Base-by-base conservation (phyloP, 345 rosid genomes). In the Angophora floribunda region DNA sequence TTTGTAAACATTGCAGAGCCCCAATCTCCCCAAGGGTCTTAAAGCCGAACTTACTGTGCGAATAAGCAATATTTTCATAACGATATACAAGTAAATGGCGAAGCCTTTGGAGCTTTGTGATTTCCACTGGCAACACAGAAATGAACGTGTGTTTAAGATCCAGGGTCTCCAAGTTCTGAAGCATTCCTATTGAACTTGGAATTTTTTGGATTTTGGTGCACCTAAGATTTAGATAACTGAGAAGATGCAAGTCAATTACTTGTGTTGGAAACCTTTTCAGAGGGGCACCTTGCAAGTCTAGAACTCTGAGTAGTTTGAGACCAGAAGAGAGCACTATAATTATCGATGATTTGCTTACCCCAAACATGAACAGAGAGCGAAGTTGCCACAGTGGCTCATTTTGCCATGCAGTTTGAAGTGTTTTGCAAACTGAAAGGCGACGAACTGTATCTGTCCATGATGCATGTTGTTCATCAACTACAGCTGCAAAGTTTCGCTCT, bases 151-250 rank as follows among this genome's bases (percentile, higher is more conserved):
- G 90, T 70, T 91, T 91, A 51, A 90, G 90, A 86, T 90, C 90
- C 57, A 89, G 87, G 44, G 55, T 90, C 89, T 91, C 91, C 13
- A 91, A 89, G 86, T 91, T 88, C 49, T 90, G 89, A 50, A 91
- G 92, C 89, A 87, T 90, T 63, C 90, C 90, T 26, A 91, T 91
- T 26, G 84, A 87, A 28, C 90, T 85, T 17, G 92, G 90, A 88
- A 90, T 45, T 17, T 49, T 30, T 86, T 79, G 82, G 19, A 89
- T 70, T 88, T 87, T 86, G 52, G 92, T 91, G 13, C 57, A 28
- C 50, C 87, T 88, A 24, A 89, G 70, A 87, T 89, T 91, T 12
- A 91, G 87, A 86, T 89, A 91, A 63, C 86, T 89, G 24, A 91
- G 52, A 41, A 85, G 86, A 52, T 19, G 80, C 22, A 88, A 52